phyloP scores from a whole-genome alignment of 768 basidiomycete species.

The Termitomyces heimii region DNA sequence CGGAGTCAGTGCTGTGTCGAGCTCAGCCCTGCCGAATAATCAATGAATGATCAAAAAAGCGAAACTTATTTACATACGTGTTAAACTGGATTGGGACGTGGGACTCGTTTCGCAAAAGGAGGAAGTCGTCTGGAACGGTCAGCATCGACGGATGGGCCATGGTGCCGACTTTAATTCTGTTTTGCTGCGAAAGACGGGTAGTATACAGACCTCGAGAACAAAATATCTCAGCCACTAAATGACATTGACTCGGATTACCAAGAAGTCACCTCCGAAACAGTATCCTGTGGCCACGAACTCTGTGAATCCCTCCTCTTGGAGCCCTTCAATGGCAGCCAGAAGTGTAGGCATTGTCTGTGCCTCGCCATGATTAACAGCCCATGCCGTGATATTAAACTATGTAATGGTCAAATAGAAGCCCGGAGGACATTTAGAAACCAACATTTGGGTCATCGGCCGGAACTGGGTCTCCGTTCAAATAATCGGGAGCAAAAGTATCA shows the following conservation, averaged over 20 bases:
- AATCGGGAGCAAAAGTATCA: slow-evolving; percentile 14
- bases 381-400: slow-evolving; percentile 19
- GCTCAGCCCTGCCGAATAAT: slow-evolving; percentile 5
- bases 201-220: slow-evolving; percentile 22
- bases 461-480: slow-evolving; percentile 15
- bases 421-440: background rate
- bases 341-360: slow-evolving; percentile 24
- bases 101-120: slow-evolving; percentile 11
- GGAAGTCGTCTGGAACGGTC: slow-evolving; percentile 26
- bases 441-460: slow-evolving; percentile 12
- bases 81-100: slow-evolving; percentile 13
- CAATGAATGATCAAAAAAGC: background rate
- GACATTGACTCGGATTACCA: background rate
- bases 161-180: slow-evolving; percentile 21
- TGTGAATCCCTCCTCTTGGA: slow-evolving; percentile 29
- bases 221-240: background rate
- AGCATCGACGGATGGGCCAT: slow-evolving; percentile 30
- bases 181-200: slow-evolving; percentile 24
- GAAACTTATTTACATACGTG: slow-evolving; percentile 2
- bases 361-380: slow-evolving; percentile 25
- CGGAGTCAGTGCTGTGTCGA: slow-evolving; percentile 10
- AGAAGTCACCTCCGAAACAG: slow-evolving; percentile 24
- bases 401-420: too few relatives aligned
- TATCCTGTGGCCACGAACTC: slow-evolving; percentile 29
- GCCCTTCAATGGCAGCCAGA: slow-evolving; percentile 24